phyloP scores from a whole-genome alignment of 768 basidiomycete species.

The Thelephora aurantiotincta region DNA sequence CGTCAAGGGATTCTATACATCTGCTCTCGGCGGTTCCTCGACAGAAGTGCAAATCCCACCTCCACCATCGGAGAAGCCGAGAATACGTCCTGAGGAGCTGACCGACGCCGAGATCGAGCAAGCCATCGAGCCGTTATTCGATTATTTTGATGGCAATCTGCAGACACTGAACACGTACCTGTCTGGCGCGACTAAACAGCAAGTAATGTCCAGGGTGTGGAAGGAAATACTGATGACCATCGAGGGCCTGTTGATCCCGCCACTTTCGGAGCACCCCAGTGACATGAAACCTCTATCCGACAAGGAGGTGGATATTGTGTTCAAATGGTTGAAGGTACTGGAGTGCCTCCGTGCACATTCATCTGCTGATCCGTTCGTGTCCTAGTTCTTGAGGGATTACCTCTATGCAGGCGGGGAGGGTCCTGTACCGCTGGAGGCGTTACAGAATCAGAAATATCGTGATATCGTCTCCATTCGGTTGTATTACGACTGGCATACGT shows the following conservation, averaged over 20 bases:
- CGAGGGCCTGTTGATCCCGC: conserved; percentile 83
- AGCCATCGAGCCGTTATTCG: conserved; percentile 83
- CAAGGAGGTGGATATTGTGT: conserved; percentile 97
- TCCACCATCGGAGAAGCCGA: conserved; percentile 60
- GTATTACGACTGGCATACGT: conserved; percentile 96
- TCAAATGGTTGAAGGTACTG: conserved; percentile 91
- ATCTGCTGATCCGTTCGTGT: conserved; percentile 1
- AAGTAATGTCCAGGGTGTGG: conserved; percentile 90
- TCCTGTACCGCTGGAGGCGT: conserved; percentile 67
- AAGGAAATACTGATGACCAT: conserved; percentile 84
- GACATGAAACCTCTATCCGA: conserved; percentile 88
- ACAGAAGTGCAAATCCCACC: conserved; percentile 70
- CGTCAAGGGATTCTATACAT: conserved; percentile 68
- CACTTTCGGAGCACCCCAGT: conserved; percentile 70
- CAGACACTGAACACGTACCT: conserved; percentile 83
- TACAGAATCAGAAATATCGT: conserved; percentile 92
- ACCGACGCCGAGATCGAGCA: conserved; percentile 91
- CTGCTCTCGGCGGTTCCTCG: conserved; percentile 51
- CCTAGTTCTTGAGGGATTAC: conserved; percentile 83
- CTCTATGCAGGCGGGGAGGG: conserved; percentile 93
- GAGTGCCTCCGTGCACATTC: background rate
- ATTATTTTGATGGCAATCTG: conserved; percentile 91
- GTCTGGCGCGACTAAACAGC: conserved; percentile 72
- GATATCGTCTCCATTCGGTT: conserved; percentile 81
- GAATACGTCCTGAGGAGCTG: conserved; percentile 64